Evolutionary conservation across 2,329 filamentous ascomycete species (phyloP).

Genomic region (Colletotrichum sansevieriae): DNA sequence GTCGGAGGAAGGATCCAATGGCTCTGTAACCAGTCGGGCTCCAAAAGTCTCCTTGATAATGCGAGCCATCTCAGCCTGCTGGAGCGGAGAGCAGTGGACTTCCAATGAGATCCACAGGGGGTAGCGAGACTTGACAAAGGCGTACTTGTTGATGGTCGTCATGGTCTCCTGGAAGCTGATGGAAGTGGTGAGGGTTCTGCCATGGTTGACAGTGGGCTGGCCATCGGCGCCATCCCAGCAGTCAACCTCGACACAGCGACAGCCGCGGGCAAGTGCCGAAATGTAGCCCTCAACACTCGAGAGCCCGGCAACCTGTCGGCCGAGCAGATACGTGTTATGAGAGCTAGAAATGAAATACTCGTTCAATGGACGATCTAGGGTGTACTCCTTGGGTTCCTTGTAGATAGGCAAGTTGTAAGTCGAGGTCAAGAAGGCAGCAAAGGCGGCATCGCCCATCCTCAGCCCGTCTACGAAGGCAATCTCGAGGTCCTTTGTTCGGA

Average conservation of each 20-base stretch:
- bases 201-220: constrained; percentile 90
- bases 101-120: constrained; percentile 96
- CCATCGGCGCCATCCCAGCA: constrained; percentile 96
- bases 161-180: constrained; percentile 94
- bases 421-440: constrained; percentile 83
- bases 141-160: constrained; percentile 93
- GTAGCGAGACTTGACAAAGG: constrained; percentile 87
- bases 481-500: constrained; percentile 60
- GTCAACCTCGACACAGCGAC: constrained; percentile 96
- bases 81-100: constrained; percentile 87
- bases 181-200: constrained; percentile 87
- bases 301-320: constrained; percentile 87
- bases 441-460: constrained; percentile 81
- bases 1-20: constrained; percentile 75
- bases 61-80: constrained; percentile 89
- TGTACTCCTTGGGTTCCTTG: constrained; percentile 70
- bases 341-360: constrained; percentile 99
- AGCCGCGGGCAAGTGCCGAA: constrained; percentile 86
- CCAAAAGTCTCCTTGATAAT: constrained; percentile 90
- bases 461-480: constrained; percentile 47
- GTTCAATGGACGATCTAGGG: constrained; percentile 86
- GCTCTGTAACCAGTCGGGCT: constrained; percentile 81
- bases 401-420: constrained; percentile 77
- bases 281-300: constrained; percentile 98
- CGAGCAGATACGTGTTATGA: constrained; percentile 96